phyloP scores from a whole-genome alignment of 2,329 filamentous ascomycete genomes.

The Ophioceras dolichostomum region DNA sequence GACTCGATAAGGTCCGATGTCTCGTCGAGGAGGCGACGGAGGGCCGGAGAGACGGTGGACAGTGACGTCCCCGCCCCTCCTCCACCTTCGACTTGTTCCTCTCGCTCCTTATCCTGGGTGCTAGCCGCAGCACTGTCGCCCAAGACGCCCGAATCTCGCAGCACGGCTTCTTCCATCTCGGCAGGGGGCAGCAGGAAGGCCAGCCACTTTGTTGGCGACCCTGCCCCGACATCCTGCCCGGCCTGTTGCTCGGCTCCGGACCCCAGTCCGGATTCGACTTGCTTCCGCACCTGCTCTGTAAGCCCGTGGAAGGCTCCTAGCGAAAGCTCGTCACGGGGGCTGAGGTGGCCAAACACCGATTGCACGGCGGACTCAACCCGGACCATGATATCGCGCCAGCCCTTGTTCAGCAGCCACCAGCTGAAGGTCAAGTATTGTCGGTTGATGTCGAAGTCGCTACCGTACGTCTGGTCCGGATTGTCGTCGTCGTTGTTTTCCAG shows the following conservation, averaged over 20 bases:
- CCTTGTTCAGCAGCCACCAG: conserved; percentile 93
- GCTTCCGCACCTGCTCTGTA: conserved; percentile 70
- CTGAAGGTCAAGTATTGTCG: conserved; percentile 90
- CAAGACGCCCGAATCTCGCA: conserved; percentile 73
- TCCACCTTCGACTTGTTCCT: conserved; percentile 16
- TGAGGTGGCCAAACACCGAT: conserved; percentile 79
- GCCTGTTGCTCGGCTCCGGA: conserved; percentile 19
- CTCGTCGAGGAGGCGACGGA: conserved; percentile 84
- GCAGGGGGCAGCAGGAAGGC: conserved; percentile 68
- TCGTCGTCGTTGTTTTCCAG: conserved; percentile 93
- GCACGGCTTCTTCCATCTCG: conserved; percentile 70
- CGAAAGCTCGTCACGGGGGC: conserved; percentile 77
- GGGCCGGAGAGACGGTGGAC: conserved; percentile 37
- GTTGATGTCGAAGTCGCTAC: conserved; percentile 93
- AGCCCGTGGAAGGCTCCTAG: conserved; percentile 70
- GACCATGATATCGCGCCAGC: conserved; percentile 72
- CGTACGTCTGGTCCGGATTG: conserved; percentile 69
- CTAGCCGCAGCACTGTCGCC: conserved; percentile 31
- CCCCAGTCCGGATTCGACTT: conserved; percentile 56
- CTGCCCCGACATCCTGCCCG: not conserved
- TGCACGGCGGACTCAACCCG: conserved; percentile 78
- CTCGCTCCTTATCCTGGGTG: conserved; percentile 16
- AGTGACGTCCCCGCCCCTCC: conserved; percentile 1
- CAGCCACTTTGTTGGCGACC: conserved; percentile 70
- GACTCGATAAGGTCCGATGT: conserved; percentile 94